Conservation (phyloP, 75 land plant species). For the Selaginella moellendorffii region DNA sequence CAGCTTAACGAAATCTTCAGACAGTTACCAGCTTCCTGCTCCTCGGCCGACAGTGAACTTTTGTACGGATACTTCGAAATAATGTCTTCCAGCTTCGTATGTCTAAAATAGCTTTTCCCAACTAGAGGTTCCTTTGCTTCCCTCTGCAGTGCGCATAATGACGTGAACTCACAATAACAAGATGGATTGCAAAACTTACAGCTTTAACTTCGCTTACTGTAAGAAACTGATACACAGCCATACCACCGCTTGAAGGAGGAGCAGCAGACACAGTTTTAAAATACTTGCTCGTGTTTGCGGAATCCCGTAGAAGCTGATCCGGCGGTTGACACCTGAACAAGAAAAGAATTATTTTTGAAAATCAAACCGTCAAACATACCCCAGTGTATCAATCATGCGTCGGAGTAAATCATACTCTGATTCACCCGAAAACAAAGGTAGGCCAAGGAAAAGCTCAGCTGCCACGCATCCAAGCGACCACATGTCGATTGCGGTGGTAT, state of each 20-base stretch:
- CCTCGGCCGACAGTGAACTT: neutral
- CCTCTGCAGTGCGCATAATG: neutral
- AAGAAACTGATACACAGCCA: conserved; percentile 2
- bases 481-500: conserved; percentile 34
- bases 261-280: conserved; percentile 1
- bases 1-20: neutral
- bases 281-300: conserved; percentile 3
- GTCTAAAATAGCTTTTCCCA: neutral
- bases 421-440: conserved; percentile 27
- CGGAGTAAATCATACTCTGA: conserved; percentile 27
- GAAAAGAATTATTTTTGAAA: neutral
- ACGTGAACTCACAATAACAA: neutral
- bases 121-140: conserved; percentile 2
- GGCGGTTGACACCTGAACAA: conserved; percentile 7
- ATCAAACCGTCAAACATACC: no score
- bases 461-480: conserved; percentile 37
- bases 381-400: conserved; percentile 25
- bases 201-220: neutral
- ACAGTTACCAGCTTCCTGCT: neutral
- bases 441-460: conserved; percentile 28
- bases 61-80: neutral
- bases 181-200: neutral
- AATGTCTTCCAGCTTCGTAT: conserved; percentile 11
- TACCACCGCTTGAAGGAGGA: neutral
- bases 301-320: neutral